Percentiles rank a stretch among this genome's conserved stretches.
Conservation (phyloP, 192 early-diverging fungal genomes). For the Geranomyces michiganensis region DNA sequence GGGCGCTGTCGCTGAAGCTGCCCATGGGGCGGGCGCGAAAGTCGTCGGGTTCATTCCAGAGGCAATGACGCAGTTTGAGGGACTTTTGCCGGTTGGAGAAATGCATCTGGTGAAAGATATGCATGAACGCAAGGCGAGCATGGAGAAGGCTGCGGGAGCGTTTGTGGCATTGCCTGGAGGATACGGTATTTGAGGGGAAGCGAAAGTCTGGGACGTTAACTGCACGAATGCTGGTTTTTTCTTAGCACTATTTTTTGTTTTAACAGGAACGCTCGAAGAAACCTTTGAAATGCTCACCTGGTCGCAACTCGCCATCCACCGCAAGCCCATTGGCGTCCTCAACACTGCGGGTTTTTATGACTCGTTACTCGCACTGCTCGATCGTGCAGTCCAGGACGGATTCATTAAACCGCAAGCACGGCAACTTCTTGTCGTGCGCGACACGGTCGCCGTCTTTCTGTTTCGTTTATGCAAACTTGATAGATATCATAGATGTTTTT, state of each 20-base stretch:
- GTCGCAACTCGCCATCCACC: slow-evolving; percentile 76
- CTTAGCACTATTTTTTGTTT: too few relatives aligned
- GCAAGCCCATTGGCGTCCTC: slow-evolving; percentile 78
- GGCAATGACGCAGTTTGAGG: slow-evolving; percentile 27
- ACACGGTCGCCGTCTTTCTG: slow-evolving; percentile 58
- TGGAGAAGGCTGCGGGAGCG: slow-evolving; percentile 68
- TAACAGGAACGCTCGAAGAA: slow-evolving; percentile 75
- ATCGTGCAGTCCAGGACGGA: slow-evolving; percentile 61
- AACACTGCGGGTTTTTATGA: slow-evolving; percentile 81
- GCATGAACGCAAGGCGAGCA: slow-evolving; percentile 57
- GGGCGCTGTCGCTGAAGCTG: slow-evolving; percentile 78
- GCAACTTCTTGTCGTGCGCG: slow-evolving; percentile 59
- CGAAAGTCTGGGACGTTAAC: too few relatives aligned
- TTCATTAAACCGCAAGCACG: slow-evolving; percentile 61
- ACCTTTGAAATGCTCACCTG: slow-evolving; percentile 81
- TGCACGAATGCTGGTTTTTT: not conserved
- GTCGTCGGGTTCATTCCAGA: slow-evolving; percentile 79
- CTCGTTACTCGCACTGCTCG: slow-evolving; percentile 66
- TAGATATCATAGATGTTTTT: too few relatives aligned
- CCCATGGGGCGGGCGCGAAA: slow-evolving; percentile 56
- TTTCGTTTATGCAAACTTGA: too few relatives aligned
- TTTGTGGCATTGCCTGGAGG: slow-evolving; percentile 89
- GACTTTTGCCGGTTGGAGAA: slow-evolving; percentile 46
- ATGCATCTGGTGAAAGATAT: slow-evolving; percentile 57
- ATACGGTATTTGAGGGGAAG: slow-evolving; percentile 39